These are phyloP conservation scores for Ceratorhiza oryzae-sativae DNA, from an alignment of 1,284 basidiomycete genomes.

Conservation along the genomic window DNA sequence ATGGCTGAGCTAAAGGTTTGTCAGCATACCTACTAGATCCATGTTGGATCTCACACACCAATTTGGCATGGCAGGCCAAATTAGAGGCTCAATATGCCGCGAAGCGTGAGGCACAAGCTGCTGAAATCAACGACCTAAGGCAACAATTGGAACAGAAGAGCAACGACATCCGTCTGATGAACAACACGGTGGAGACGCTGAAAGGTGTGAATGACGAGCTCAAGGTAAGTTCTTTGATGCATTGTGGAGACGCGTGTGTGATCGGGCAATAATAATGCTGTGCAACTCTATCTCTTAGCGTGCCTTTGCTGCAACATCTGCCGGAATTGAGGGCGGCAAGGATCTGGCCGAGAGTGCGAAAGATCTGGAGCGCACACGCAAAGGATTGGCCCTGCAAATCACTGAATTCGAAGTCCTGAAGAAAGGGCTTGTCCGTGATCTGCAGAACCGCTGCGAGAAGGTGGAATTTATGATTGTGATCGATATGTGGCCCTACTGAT, in stretches of 20 bases:
- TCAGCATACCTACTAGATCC: conserved; percentile 39
- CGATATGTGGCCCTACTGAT: conserved; percentile 18
- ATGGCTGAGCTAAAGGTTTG: conserved; percentile 90
- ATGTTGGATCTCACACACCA: conserved; percentile 31
- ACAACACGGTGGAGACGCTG: conserved; percentile 88
- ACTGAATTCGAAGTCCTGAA: conserved; percentile 99
- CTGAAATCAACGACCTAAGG: conserved; percentile 89
- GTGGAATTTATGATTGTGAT: conserved; percentile 53
- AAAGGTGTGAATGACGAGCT: conserved; percentile 98
- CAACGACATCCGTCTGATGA: conserved; percentile 85
- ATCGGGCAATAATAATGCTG: conserved; percentile 25
- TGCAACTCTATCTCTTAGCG: conserved; percentile 62
- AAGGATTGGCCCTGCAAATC: conserved; percentile 95
- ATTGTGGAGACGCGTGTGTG: not conserved
- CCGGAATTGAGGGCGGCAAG: conserved; percentile 95
- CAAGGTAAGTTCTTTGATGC: conserved; percentile 66
- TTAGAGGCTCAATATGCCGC: conserved; percentile 93
- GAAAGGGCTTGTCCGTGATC: conserved; percentile 97
- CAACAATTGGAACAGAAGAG: conserved; percentile 89
- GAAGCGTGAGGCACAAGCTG: conserved; percentile 87
- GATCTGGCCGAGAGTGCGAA: conserved; percentile 95
- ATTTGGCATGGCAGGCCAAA: conserved; percentile 67
- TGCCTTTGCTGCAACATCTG: conserved; percentile 94
- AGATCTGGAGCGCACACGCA: conserved; percentile 95
- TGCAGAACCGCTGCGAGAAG: conserved; percentile 99